These are phyloP conservation scores for Cyberlindnera maclurae DNA, from an alignment of 805 yeast species.

Conservation along the genomic window DNA sequence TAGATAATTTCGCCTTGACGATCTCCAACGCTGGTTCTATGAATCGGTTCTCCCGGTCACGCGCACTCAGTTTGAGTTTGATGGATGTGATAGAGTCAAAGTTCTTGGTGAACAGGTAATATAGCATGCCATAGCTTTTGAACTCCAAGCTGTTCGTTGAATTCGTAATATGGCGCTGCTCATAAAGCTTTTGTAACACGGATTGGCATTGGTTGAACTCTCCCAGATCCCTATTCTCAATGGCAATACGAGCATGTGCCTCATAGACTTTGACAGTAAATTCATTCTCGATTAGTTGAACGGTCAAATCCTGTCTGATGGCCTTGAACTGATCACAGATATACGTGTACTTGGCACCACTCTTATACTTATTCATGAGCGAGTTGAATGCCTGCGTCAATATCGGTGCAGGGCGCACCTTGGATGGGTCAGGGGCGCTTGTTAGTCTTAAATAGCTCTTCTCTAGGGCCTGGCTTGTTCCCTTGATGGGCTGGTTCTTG, in stretches of 20 bases:
- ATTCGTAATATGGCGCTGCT: slow-evolving; percentile 28
- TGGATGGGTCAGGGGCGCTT: slow-evolving; percentile 81
- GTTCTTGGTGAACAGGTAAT: slow-evolving; percentile 69
- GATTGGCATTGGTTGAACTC: slow-evolving; percentile 95
- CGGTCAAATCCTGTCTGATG: slow-evolving; percentile 86
- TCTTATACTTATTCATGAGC: slow-evolving; percentile 45
- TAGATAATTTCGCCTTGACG: slow-evolving; percentile 26
- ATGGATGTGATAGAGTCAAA: slow-evolving; percentile 24
- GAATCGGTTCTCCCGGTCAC: slow-evolving; percentile 15
- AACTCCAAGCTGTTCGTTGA: slow-evolving; percentile 52
- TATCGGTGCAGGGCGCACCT: slow-evolving; percentile 67
- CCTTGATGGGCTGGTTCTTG: slow-evolving; percentile 41
- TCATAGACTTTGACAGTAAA: slow-evolving; percentile 79
- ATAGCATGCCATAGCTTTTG: slow-evolving; percentile 63
- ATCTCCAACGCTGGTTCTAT: slow-evolving; percentile 25
- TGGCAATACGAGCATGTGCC: slow-evolving; percentile 79
- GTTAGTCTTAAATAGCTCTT: slow-evolving; percentile 80
- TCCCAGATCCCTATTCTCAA: slow-evolving; percentile 78
- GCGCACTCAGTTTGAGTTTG: slow-evolving; percentile 38
- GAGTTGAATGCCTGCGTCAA: slow-evolving; percentile 50
- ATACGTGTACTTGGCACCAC: slow-evolving; percentile 58
- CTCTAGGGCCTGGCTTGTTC: slow-evolving; percentile 59
- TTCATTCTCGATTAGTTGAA: slow-evolving; percentile 74
- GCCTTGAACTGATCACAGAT: slow-evolving; percentile 88
- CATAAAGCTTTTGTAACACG: slow-evolving; percentile 61